Percentiles rank a stretch among this genome's conserved stretches.
These are phyloP conservation scores for Plectosphaerella plurivora DNA, from an alignment of 2,329 filamentous ascomycete species.

Conservation along the genomic window DNA sequence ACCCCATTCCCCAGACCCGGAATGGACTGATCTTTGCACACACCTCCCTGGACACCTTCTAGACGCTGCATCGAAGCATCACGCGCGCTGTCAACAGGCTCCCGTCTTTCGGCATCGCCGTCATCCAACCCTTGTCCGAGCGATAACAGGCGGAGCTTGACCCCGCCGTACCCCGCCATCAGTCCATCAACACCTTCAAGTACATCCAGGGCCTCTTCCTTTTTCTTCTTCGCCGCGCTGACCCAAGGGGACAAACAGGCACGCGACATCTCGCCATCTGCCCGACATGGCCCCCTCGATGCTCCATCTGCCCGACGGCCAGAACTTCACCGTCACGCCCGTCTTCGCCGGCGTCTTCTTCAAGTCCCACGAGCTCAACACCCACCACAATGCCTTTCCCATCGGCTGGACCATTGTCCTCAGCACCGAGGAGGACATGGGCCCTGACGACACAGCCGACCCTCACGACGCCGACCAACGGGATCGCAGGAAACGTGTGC, in stretches of 20 bases:
- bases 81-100: too few relatives aligned
- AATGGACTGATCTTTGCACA: not conserved
- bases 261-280: too few relatives aligned
- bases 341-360: slow-evolving; percentile 92
- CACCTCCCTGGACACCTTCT: not conserved
- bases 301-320: slow-evolving; percentile 81
- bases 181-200: too few relatives aligned
- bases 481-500: slow-evolving; percentile 36
- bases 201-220: too few relatives aligned
- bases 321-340: slow-evolving; percentile 73
- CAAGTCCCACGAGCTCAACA: slow-evolving; percentile 72
- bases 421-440: slow-evolving; percentile 54
- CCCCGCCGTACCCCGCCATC: too few relatives aligned
- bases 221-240: too few relatives aligned
- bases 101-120: too few relatives aligned
- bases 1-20: not conserved
- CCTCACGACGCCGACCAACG: slow-evolving; percentile 10
- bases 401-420: slow-evolving; percentile 88
- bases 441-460: slow-evolving; percentile 15
- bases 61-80: not conserved
- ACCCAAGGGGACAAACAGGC: too few relatives aligned
- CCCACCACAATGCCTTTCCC: slow-evolving; percentile 67
- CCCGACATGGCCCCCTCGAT: slow-evolving; percentile 30
- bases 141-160: too few relatives aligned
- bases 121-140: too few relatives aligned